Percentiles rank a stretch among this genome's conserved stretches.
Evolutionary conservation across 1,284 basidiomycete species (phyloP).

Genomic region (Anthracocystis setariae): DNA sequence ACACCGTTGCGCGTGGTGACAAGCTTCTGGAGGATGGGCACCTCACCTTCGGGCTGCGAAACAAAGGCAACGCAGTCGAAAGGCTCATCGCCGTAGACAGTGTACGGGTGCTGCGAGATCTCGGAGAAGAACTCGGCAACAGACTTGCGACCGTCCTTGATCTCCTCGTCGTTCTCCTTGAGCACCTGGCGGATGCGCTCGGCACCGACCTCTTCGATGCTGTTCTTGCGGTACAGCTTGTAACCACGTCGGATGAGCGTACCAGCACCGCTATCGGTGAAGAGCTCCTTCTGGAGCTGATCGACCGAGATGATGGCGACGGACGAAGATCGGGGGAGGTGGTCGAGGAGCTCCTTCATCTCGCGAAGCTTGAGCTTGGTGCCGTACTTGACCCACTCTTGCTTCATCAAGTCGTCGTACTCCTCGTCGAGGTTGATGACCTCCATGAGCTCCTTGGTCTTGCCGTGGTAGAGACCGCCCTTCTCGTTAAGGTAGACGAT

Average conservation of each 20-base stretch:
- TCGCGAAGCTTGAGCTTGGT: conserved; percentile 99
- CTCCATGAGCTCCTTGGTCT: conserved; percentile 73
- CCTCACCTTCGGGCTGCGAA: conserved; percentile 86
- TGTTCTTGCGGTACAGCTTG: conserved; percentile 91
- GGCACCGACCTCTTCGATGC: conserved; percentile 84
- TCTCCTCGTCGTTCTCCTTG: conserved; percentile 92
- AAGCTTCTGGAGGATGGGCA: conserved; percentile 91
- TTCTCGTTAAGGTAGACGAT: conserved; percentile 99
- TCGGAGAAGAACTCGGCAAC: conserved; percentile 88
- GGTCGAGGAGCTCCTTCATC: conserved; percentile 98
- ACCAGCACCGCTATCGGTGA: conserved; percentile 97
- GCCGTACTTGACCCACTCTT: conserved; percentile 99
- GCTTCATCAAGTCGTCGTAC: conserved; percentile 95
- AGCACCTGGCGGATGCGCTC: conserved; percentile 76
- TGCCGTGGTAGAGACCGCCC: conserved; percentile 98
- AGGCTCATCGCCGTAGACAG: conserved; percentile 96
- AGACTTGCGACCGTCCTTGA: conserved; percentile 82
- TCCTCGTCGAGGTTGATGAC: conserved; percentile 99
- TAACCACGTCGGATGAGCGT: conserved; percentile 97
- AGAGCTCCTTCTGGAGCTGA: conserved; percentile 95
- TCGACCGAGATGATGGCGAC: conserved; percentile 97
- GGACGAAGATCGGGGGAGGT: conserved; percentile 95
- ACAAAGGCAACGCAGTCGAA: conserved; percentile 95
- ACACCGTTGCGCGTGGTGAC: conserved; percentile 86
- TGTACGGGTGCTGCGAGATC: conserved; percentile 77